Percentiles rank a stretch among this genome's conserved stretches.
Conservation (phyloP, 228 moss, liverwort and hornwort species). For the Sphagnum fallax region DNA sequence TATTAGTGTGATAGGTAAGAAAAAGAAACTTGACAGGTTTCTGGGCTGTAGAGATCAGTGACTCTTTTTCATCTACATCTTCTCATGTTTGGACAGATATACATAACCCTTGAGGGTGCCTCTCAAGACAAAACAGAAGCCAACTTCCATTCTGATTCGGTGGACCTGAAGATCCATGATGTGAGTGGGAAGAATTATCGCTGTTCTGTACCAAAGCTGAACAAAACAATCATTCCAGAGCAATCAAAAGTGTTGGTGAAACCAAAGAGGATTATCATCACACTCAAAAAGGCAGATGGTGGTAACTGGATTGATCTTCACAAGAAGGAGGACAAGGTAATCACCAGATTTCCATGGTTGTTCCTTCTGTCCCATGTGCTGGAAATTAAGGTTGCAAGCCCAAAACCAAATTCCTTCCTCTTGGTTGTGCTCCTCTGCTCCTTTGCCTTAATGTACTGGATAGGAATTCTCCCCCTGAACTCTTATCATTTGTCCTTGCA, state of each 20-base stretch:
- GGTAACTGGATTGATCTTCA: constrained; percentile 63
- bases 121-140: constrained; percentile 51
- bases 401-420: too few relatives aligned
- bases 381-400: too few relatives aligned
- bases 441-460: too few relatives aligned
- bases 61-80: background rate
- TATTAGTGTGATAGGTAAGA: too few relatives aligned
- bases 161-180: constrained; percentile 59
- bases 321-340: constrained; percentile 75
- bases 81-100: constrained; percentile 31
- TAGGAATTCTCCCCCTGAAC: too few relatives aligned
- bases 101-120: constrained; percentile 67
- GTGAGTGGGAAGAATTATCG: constrained; percentile 68
- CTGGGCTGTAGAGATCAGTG: too few relatives aligned
- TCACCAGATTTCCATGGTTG: too few relatives aligned
- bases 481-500: too few relatives aligned
- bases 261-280: constrained; percentile 57
- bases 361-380: too few relatives aligned
- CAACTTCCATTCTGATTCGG: constrained; percentile 40
- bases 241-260: constrained; percentile 49
- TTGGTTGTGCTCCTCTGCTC: too few relatives aligned
- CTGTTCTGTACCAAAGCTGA: constrained; percentile 51
- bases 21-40: too few relatives aligned
- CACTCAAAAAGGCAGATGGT: constrained; percentile 47
- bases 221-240: constrained; percentile 44